Conservation (phyloP, 495 filamentous ascomycete species). For the Darksidea phi region DNA sequence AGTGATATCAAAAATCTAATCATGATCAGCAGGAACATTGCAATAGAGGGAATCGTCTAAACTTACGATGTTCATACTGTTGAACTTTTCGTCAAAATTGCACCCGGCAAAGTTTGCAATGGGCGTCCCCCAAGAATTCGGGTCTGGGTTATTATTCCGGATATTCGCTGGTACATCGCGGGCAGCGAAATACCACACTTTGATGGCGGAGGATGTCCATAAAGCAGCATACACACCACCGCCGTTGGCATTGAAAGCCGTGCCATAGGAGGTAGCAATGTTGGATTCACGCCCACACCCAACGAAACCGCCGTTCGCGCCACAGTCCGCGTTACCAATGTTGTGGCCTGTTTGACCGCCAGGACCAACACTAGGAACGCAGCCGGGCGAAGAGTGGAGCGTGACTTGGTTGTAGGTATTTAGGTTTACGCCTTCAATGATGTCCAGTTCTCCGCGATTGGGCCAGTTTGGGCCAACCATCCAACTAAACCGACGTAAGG, state of each 20-base stretch:
- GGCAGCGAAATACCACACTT: slow-evolving; percentile 39
- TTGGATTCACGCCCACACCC: slow-evolving; percentile 35
- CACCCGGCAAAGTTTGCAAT: slow-evolving; percentile 38
- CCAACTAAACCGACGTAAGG: slow-evolving; percentile 11
- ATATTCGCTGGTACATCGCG: slow-evolving; percentile 32
- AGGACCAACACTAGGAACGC: slow-evolving; percentile 26
- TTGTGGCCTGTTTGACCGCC: slow-evolving; percentile 18
- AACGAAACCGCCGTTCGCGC: slow-evolving; percentile 31
- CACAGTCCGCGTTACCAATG: slow-evolving; percentile 38
- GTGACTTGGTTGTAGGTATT: slow-evolving; percentile 39
- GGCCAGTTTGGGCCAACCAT: slow-evolving; percentile 61
- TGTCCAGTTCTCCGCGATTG: slow-evolving; percentile 60
- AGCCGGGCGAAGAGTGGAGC: slow-evolving; percentile 40
- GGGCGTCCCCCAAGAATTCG: slow-evolving; percentile 34
- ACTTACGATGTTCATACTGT: slow-evolving; percentile 37
- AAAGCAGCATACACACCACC: slow-evolving; percentile 38
- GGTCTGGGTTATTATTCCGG: slow-evolving; percentile 34
- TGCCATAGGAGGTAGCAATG: slow-evolving; percentile 30
- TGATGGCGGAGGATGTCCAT: slow-evolving; percentile 38
- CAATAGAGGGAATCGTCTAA: slow-evolving; percentile 45
- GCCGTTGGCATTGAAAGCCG: slow-evolving; percentile 40
- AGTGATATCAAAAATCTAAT: slow-evolving; percentile 37
- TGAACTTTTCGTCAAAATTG: slow-evolving; percentile 36
- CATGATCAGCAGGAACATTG: slow-evolving; percentile 50
- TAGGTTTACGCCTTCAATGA: slow-evolving; percentile 40